A percentile compares a stretch with the other conserved stretches of the same genome.
These are phyloP conservation scores for Tolypocladium pustulatum DNA, from an alignment of 2,329 filamentous ascomycete species.

Conservation along the genomic window DNA sequence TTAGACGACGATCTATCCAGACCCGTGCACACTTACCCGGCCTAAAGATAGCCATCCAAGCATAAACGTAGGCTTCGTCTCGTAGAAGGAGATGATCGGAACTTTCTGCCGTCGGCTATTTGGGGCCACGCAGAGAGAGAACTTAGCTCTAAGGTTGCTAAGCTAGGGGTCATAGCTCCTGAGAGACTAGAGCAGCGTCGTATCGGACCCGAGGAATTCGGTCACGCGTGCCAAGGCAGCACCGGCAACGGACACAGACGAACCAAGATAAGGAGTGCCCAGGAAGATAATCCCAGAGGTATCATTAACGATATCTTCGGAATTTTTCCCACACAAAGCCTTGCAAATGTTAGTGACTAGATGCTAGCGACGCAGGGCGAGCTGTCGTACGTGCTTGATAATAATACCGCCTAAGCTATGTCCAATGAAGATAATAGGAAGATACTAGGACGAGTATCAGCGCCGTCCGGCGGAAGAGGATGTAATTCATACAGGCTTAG, in stretches of 20 bases:
- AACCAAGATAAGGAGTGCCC: constrained; percentile 8
- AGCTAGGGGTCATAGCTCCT: constrained; percentile 3
- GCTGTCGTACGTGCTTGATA: constrained; percentile 8
- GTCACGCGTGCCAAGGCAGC: constrained; percentile 2
- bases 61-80: constrained; percentile 7
- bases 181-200: constrained; percentile 3
- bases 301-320: constrained; percentile 3
- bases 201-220: constrained; percentile 6
- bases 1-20: background rate
- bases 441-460: background rate
- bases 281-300: constrained; percentile 9
- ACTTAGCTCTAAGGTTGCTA: background rate
- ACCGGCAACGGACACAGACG: constrained; percentile 1
- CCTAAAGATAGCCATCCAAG: constrained; percentile 5
- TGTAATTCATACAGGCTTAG: background rate
- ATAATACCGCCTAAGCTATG: constrained; percentile 12
- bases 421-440: constrained; percentile 11
- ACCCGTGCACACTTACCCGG: constrained; percentile 3
- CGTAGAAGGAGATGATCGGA: constrained; percentile 7
- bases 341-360: background rate
- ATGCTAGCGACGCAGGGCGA: background rate
- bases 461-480: background rate
- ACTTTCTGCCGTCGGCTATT: background rate
- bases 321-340: background rate
- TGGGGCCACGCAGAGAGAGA: background rate